A percentile compares a stretch with the other conserved stretches of the same genome.
These are phyloP conservation scores for Skeletonema menzelii DNA, from an alignment of 108 stramenopile genomes.

Conservation along the genomic window DNA sequence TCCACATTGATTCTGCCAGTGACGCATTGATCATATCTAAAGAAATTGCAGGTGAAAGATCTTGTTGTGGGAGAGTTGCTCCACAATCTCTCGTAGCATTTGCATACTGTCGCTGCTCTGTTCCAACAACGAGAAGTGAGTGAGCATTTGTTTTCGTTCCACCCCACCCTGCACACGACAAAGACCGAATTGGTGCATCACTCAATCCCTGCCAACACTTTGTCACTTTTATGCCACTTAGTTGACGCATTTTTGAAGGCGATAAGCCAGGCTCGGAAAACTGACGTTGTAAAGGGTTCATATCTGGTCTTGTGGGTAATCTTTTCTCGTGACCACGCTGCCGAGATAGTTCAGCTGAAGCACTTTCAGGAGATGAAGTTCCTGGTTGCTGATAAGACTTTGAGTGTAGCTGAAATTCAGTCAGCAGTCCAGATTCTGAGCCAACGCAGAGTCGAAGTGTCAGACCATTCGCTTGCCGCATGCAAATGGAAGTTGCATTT, in stretches of 20 bases:
- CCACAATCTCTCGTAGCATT: conserved; percentile 5
- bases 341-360: background rate
- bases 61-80: background rate
- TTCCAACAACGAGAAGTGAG: conserved; percentile 27
- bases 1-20: conserved; percentile 20
- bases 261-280: conserved; percentile 23
- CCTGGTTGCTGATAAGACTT: background rate
- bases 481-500: conserved; percentile 37
- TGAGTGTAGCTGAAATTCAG: conserved; percentile 24
- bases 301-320: background rate
- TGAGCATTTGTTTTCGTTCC: background rate
- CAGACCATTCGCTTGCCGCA: conserved; percentile 13
- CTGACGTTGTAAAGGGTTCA: conserved; percentile 11
- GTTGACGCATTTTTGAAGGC: background rate
- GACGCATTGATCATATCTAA: conserved; percentile 32
- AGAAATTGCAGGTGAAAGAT: conserved; percentile 38
- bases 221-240: background rate
- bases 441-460: conserved; percentile 30
- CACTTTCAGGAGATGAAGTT: background rate
- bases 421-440: conserved; percentile 29
- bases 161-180: conserved; percentile 31
- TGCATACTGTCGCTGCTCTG: conserved; percentile 15
- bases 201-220: conserved; percentile 28
- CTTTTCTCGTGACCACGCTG: background rate
- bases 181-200: conserved; percentile 27